A percentile compares a stretch with the other conserved stretches of the same genome.
Evolutionary conservation across 2,329 filamentous ascomycete species (phyloP).

Genomic region (Hymenoscyphus linearis): DNA sequence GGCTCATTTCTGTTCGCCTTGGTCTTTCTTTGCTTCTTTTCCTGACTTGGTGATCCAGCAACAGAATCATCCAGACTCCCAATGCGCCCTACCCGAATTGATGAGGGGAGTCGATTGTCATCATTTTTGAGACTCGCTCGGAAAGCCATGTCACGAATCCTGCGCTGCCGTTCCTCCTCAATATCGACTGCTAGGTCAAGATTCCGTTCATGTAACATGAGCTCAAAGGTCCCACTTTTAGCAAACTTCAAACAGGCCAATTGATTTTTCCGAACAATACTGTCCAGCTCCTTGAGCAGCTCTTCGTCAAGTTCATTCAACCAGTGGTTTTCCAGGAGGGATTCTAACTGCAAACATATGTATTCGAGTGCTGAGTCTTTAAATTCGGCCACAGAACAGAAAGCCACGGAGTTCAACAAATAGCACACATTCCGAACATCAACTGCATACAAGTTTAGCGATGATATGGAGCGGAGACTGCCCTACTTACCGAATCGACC

Average conservation of each 20-base stretch:
- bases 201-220: slow-evolving; percentile 53
- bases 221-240: slow-evolving; percentile 67
- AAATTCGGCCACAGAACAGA: slow-evolving; percentile 77
- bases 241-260: slow-evolving; percentile 70
- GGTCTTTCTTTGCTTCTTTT: slow-evolving; percentile 43
- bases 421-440: slow-evolving; percentile 80
- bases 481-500: slow-evolving; percentile 62
- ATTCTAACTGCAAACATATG: slow-evolving; percentile 84
- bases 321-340: slow-evolving; percentile 84
- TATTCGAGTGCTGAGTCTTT: slow-evolving; percentile 87
- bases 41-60: slow-evolving; percentile 29
- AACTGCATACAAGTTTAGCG: slow-evolving; percentile 41
- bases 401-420: slow-evolving; percentile 79
- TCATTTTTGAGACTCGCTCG: slow-evolving; percentile 58
- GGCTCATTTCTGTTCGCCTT: slow-evolving; percentile 48
- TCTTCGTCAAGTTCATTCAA: slow-evolving; percentile 82
- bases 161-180: slow-evolving; percentile 61
- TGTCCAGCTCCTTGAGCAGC: slow-evolving; percentile 74
- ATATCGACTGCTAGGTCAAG: slow-evolving; percentile 48
- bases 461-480: background rate
- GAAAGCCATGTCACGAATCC: slow-evolving; percentile 72
- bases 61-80: slow-evolving; percentile 61
- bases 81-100: slow-evolving; percentile 51
- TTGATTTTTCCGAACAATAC: slow-evolving; percentile 77
- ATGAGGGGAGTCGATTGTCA: slow-evolving; percentile 56